Evolutionary conservation across 2,329 filamentous ascomycete genomes (phyloP).

Genomic region (Colletotrichum theobromicola): DNA sequence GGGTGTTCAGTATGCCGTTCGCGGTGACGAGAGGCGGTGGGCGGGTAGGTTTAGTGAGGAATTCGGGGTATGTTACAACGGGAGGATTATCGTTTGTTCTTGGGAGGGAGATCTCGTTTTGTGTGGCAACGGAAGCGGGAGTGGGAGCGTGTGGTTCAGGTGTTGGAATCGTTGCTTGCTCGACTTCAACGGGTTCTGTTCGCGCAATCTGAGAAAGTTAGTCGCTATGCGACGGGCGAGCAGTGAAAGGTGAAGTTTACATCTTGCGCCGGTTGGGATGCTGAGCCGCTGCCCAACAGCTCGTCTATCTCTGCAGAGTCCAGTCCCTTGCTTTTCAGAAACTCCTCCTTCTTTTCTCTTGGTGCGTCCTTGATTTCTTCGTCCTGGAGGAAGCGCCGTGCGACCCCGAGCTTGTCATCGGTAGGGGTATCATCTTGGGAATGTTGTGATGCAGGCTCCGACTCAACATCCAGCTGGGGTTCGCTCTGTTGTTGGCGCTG

Average conservation of each 20-base stretch:
- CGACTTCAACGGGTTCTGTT: background rate
- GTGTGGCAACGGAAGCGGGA: background rate
- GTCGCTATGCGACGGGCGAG: background rate
- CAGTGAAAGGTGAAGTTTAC: background rate
- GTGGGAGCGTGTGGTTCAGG: background rate
- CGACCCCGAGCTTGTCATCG: constrained; percentile 60
- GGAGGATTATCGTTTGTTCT: constrained; percentile 52
- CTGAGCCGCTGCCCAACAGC: constrained; percentile 53
- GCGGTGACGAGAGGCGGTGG: constrained; percentile 69
- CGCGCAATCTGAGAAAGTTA: background rate
- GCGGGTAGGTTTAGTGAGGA: constrained; percentile 61
- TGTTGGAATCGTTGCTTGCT: background rate
- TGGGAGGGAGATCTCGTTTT: constrained; percentile 7
- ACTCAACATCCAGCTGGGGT: background rate
- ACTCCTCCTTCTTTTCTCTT: constrained; percentile 75
- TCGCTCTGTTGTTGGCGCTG: constrained; percentile 27
- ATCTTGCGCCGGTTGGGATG: constrained; percentile 11
- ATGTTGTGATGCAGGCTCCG: constrained; percentile 8
- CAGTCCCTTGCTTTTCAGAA: constrained; percentile 80
- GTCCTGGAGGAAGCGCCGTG: constrained; percentile 77
- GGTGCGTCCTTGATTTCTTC: constrained; percentile 72
- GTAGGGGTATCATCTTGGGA: constrained; percentile 7
- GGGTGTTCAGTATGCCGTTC: constrained; percentile 60
- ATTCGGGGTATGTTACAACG: constrained; percentile 75
- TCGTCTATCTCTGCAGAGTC: constrained; percentile 69